These are phyloP conservation scores for Erodium maritimum DNA, from an alignment of 345 rosid genomes.

Conservation along the genomic window DNA sequence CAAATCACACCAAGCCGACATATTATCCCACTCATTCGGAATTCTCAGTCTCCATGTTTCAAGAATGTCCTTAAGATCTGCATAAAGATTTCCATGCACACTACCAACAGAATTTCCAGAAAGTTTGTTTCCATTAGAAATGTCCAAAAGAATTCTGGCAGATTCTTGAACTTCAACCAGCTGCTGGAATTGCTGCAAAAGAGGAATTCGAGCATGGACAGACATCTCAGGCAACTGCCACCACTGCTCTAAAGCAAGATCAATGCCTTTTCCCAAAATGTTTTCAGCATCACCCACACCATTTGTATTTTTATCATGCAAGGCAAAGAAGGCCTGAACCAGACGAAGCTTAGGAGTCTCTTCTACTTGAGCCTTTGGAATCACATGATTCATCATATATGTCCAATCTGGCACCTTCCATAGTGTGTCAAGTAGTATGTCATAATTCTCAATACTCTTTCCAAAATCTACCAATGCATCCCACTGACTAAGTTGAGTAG, in stretches of 20 bases:
- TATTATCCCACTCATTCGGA: conserved; percentile 97
- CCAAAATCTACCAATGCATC: conserved; percentile 94
- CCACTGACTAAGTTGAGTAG: conserved; percentile 95
- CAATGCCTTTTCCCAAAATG: conserved; percentile 83
- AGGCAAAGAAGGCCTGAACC: conserved; percentile 81
- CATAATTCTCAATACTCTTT: conserved; percentile 82
- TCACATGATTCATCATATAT: conserved; percentile 83
- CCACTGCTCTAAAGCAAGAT: conserved; percentile 93
- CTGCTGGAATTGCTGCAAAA: conserved; percentile 96
- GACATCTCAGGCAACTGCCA: conserved; percentile 99
- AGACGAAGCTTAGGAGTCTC: conserved; percentile 92
- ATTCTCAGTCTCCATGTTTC: conserved; percentile 98
- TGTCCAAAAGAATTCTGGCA: conserved; percentile 74
- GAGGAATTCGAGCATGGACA: conserved; percentile 87
- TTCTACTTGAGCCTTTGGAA: conserved; percentile 99
- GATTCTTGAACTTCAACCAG: conserved; percentile 98
- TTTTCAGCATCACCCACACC: conserved; percentile 92
- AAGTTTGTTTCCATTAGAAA: conserved; percentile 76
- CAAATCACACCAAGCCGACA: conserved; percentile 95
- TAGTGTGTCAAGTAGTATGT: conserved; percentile 83
- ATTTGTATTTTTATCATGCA: conserved; percentile 71
- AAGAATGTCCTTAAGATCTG: conserved; percentile 92
- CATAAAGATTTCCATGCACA: conserved; percentile 70
- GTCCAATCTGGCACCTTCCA: conserved; percentile 98
- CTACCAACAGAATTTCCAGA: conserved; percentile 52